A percentile compares a stretch with the other conserved stretches of the same genome.
Conservation (phyloP, 1,284 basidiomycete species). For the Apiotrichum domesticum region DNA sequence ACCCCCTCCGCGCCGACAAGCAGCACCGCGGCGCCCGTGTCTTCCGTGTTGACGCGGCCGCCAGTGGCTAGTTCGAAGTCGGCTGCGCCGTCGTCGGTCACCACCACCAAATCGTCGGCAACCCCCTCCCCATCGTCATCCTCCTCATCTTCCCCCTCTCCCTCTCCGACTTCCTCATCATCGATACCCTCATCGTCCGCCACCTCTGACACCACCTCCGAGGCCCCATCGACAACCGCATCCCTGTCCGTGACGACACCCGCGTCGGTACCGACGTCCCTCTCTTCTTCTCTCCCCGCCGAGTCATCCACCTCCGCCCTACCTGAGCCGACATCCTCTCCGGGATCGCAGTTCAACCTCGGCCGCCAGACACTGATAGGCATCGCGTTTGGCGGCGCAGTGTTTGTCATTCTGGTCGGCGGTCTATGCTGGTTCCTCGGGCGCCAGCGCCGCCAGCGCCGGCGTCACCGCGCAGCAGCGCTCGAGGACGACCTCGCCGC, state of each 20-base stretch:
- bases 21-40: background rate
- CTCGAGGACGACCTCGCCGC: slow-evolving; percentile 7
- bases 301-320: no score
- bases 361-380: background rate
- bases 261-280: no score
- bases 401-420: background rate
- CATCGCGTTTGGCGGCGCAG: slow-evolving; percentile 5
- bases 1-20: background rate
- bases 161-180: background rate
- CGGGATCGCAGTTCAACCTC: no score
- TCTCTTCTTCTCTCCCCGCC: no score
- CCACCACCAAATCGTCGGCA: background rate
- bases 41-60: background rate
- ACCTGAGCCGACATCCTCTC: no score
- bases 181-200: background rate
- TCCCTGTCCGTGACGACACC: background rate
- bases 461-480: no score
- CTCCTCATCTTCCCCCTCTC: background rate
- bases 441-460: background rate
- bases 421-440: background rate
- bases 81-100: background rate
- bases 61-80: background rate
- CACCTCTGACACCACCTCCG: background rate
- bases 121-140: background rate
- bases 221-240: background rate